Evolutionary conservation across 805 yeast genomes (phyloP).

Genomic region (Zygotorulaspora florentina): DNA sequence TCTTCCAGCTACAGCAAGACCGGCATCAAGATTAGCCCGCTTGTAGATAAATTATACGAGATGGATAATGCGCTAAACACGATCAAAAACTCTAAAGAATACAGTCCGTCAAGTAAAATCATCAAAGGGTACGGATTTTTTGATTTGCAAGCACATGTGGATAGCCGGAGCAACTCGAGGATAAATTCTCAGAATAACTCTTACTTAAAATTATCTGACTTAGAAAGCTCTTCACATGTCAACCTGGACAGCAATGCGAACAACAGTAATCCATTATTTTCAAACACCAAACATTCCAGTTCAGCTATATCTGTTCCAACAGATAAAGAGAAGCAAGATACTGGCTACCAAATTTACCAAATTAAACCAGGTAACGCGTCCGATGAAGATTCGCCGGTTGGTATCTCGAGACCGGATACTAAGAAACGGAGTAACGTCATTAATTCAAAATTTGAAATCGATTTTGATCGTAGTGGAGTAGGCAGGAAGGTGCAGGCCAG

Average conservation of each 20-base stretch:
- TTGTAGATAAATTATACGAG: constrained; percentile 32
- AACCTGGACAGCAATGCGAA: background rate
- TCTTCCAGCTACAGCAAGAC: constrained; percentile 9
- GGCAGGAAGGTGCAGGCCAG: constrained; percentile 36
- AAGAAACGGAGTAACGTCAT: constrained; percentile 23
- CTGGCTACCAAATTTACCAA: constrained; percentile 29
- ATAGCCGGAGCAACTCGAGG: constrained; percentile 26
- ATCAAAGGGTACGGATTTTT: constrained; percentile 26
- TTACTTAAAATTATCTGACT: constrained; percentile 17
- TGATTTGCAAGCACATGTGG: constrained; percentile 26
- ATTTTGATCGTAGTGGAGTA: constrained; percentile 40
- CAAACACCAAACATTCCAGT: constrained; percentile 17
- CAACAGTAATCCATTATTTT: constrained; percentile 1
- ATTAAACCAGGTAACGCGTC: constrained; percentile 14
- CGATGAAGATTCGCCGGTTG: constrained; percentile 6
- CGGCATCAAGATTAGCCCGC: constrained; percentile 29
- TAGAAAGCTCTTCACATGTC: constrained; percentile 9
- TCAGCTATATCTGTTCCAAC: constrained; percentile 25
- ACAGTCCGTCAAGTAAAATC: constrained; percentile 6
- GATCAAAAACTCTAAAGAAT: background rate
- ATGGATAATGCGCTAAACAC: constrained; percentile 35
- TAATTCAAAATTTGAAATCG: constrained; percentile 35
- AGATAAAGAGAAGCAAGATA: constrained; percentile 26
- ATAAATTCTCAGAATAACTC: constrained; percentile 17
- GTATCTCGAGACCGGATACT: constrained; percentile 15